Evolutionary conservation across 2,329 filamentous ascomycete genomes (phyloP), one percentile per base, ranked within the genome.

Genomic region (Plenodomus tracheiphilus): DNA sequence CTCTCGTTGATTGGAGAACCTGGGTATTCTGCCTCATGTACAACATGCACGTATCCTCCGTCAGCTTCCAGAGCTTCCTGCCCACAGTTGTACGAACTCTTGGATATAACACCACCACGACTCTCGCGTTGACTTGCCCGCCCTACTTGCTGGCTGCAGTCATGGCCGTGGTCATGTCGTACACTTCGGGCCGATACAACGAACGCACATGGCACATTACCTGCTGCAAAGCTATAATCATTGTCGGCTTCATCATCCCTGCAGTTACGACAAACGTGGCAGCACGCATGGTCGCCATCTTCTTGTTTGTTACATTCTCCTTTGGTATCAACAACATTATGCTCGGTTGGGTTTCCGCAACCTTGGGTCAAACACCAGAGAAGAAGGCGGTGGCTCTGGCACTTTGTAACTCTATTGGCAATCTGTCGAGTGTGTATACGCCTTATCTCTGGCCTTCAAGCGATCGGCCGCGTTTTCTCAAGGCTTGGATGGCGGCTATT

Each of bases 301-400:
- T 70, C 21, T 47, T 72, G 17, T 67, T 70, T 25, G 61, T 68
- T n/a, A 53, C 55, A 2, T 66, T 64, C 18, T 61, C 59, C 2
- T 70, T 69, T 39, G 65, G 62, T 2, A 58, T 67, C 16, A 66
- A 69, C 47, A 64, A 64, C 21, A 61, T 70, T 44, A 69, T 71
- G 17, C 58, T 77, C 6, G 67, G 66, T 8, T 77, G 74, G 74
- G 68, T 68, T 1, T 68, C 70, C 7, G 62, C 68, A 3, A 71
- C 69, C 0, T 55, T 74, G 3, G 70, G 68, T 1, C 71, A 74
- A 40, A 74, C 74, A 1, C 62, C 69, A 19, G 73, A 74, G 49
- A 77, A 75, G 60, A 72, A 72, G 38, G 72, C 74, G 18, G 72
- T 71, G 4, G 58, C 64, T 9, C 61, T 75, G 15, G 70, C 72